Conservation (phyloP, 164 flowering plant genomes). For the Magnolia officinalis region DNA sequence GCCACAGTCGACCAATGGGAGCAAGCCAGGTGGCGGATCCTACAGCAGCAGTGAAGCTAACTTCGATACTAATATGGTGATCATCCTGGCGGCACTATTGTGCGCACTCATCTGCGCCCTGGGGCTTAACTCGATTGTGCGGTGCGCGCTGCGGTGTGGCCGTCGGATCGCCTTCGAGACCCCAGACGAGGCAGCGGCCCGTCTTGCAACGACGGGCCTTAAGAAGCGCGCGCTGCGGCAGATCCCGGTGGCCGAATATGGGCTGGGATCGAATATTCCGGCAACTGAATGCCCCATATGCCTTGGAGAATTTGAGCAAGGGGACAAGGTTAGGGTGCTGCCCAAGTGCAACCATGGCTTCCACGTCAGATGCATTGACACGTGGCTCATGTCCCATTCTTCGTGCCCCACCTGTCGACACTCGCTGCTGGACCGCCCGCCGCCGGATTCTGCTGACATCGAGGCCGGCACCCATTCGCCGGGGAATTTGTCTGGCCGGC, state of each 20-base stretch:
- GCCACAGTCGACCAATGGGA: conserved; percentile 8
- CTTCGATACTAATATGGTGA: conserved; percentile 82
- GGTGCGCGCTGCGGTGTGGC: conserved; percentile 53
- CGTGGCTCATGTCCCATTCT: conserved; percentile 64
- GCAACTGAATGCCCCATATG: conserved; percentile 75
- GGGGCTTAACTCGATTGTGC: conserved; percentile 59
- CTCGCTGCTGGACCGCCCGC: conserved; percentile 34
- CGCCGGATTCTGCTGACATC: conserved; percentile 3
- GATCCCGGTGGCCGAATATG: conserved; percentile 59
- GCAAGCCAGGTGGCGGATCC: conserved; percentile 18
- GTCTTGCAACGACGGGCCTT: conserved; percentile 40
- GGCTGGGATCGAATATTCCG: conserved; percentile 23
- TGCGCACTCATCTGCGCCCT: conserved; percentile 64
- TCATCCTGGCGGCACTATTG: conserved; percentile 60
- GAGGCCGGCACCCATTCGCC: conserved; percentile 10
- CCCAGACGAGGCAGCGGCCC: conserved; percentile 28
- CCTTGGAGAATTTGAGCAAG: conserved; percentile 59
- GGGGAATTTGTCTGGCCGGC: conserved; percentile 8
- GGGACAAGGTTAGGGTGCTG: conserved; percentile 62
- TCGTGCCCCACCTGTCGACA: conserved; percentile 76
- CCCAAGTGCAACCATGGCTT: conserved; percentile 68
- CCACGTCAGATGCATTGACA: conserved; percentile 66
- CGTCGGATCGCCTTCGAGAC: conserved; percentile 32
- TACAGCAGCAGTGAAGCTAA: conserved; percentile 28
- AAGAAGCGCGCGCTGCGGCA: conserved; percentile 45